Percentiles rank a stretch among this genome's conserved stretches.
These are phyloP conservation scores for Eutypella sp. DNA, from an alignment of 2,329 filamentous ascomycete genomes.

Conservation along the genomic window DNA sequence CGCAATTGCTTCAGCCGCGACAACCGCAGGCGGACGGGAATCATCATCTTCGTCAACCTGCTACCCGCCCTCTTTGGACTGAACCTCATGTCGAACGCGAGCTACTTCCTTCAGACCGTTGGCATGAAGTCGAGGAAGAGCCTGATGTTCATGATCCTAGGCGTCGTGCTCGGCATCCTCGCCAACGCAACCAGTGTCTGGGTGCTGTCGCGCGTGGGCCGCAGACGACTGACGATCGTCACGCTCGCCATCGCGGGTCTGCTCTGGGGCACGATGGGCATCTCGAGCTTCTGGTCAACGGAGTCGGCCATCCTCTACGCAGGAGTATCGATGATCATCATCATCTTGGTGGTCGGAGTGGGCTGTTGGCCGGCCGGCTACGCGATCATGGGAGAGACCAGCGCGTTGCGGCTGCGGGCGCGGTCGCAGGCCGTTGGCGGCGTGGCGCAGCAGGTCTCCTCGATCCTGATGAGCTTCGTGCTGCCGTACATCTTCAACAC, in stretches of 20 bases:
- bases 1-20: constrained; percentile 38
- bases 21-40: constrained; percentile 37
- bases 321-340: constrained; percentile 35
- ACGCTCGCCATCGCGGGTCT: constrained; percentile 28
- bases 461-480: constrained; percentile 35
- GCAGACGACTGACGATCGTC: constrained; percentile 32
- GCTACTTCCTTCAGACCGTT: constrained; percentile 34
- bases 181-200: constrained; percentile 40
- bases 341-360: constrained; percentile 28
- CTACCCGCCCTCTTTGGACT: constrained; percentile 42
- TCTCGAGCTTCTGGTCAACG: constrained; percentile 38
- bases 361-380: constrained; percentile 25
- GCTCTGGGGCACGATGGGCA: constrained; percentile 41
- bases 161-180: constrained; percentile 39
- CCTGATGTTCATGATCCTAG: constrained; percentile 40
- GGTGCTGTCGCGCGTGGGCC: constrained; percentile 35
- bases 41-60: constrained; percentile 36
- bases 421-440: constrained; percentile 31
- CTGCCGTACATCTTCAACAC: constrained; percentile 47
- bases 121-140: constrained; percentile 26
- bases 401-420: constrained; percentile 30
- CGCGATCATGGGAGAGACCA: constrained; percentile 29
- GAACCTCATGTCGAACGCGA: constrained; percentile 36
- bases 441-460: neutral
- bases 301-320: constrained; percentile 34